Base-by-base conservation (phyloP, 2,329 filamentous ascomycete species). In the Stachybotrys elegans region DNA sequence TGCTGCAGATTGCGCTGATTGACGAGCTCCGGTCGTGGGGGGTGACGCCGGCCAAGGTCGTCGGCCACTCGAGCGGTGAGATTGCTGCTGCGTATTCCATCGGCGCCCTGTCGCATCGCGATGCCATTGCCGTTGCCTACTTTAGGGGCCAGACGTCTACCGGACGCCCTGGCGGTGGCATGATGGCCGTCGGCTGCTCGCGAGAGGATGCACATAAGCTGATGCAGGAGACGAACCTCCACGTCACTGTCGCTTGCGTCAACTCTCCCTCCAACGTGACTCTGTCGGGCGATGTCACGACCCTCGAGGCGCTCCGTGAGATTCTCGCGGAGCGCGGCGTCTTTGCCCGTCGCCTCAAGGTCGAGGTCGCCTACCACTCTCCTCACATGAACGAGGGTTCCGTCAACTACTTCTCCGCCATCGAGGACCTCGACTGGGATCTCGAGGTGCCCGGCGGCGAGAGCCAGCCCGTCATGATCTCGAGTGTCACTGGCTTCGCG, bases 311-410 rank as follows among this genome's bases (percentile, higher is more conserved):
- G 43, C 49, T 73, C 2, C 62, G 51, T 2, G 36, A 42, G 4
- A 39, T 38, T 11, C 40, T 68, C 23, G 59, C 70, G 21, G 63
- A 67, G 25, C 65, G 68, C 36, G 57, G 62, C 6, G 49, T 71
- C 1, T 75, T 75, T 50, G 67, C 68, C 19, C 62, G 66, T 21
- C 65, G 65, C 3, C 61, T 76, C 2, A 63, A 65, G 19, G 68
- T 75, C 4, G 66, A 71, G 8, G 67, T 68, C 2, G 72, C 72
- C 1, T 77, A 76, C 27, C 74, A 78, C 50, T 77, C 73, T 0
- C 64, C 66, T 34, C 68, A 72, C 42, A 75, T 78, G 72, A 62
- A 67, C 22, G 55, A 63, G 3, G 60, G 75, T 2, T 68, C 71
- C 2, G 63, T 67, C 6, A 64, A 69, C 6, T 75, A 76, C 44